Base-by-base conservation (phyloP, 495 filamentous ascomycete genomes). In the Penicillium canariense region DNA sequence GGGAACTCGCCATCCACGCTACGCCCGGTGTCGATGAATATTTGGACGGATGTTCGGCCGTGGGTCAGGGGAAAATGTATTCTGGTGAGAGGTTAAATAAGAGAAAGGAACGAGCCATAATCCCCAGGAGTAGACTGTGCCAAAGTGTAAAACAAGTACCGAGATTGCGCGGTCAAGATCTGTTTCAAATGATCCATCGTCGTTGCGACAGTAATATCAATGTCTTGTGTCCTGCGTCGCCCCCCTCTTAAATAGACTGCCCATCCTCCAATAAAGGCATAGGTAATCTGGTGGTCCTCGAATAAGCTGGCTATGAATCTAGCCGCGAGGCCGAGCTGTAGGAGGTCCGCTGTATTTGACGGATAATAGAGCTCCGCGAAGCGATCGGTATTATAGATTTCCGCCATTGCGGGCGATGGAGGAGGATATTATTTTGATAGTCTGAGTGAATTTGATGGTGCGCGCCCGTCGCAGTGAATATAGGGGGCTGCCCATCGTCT, bases 301-400 rank as follows among this genome's bases (percentile, higher is more conserved):
- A 62, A 62, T 30, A 62, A 48, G n/a, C 36, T 50, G 25, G 60
- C 55, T 31, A 62, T 56, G 40, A 59, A 62, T 38, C 60, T 52
- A 38, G 55, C 60, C 5, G 55, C 60, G 15, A 62, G 60, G 32
- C 60, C 60, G 8, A 62, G 52, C 40, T 62, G 60, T 38, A 62
- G 48, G 31, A 62, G 52, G 35, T 62, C 60, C 52, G 60, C 60
- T 12, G 55, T 59, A 36, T 62, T 62, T 27, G 60, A 62, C 35
- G 60, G 60, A 28, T 59, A 62, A 44, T 62, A 62, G 27, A 62
- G 60, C 52, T 62, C 55, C 23, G 60, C 60, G 49, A 62, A 62
- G 30, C 60, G 60, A 32, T 62, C 60, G 31, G 60, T 62, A 35
- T 62, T 58, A 48, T 62, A 62, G 45, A 62, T 62, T 50, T 62